phyloP scores from a whole-genome alignment of 345 rosid genomes.

The Acer saccharum region DNA sequence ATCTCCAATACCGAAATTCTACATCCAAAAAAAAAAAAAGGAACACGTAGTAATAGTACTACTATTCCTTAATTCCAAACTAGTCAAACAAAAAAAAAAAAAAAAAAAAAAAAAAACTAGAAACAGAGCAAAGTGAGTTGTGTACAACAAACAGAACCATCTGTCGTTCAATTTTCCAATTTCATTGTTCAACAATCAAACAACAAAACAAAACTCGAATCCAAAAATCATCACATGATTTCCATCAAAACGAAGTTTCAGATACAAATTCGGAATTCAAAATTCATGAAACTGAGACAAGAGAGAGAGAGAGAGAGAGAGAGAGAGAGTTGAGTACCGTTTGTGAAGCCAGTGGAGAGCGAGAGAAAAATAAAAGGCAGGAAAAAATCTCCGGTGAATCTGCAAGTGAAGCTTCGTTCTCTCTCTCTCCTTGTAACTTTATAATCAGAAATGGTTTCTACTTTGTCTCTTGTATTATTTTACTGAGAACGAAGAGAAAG shows the following conservation, averaged over 20 bases:
- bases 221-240: neutral
- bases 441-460: constrained; percentile 9
- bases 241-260: neutral
- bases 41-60: neutral
- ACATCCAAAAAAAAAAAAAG: neutral
- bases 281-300: constrained; percentile 4
- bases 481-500: neutral
- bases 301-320: neutral
- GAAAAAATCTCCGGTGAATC: neutral
- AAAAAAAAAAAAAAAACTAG: neutral
- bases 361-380: neutral
- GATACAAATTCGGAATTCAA: neutral
- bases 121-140: neutral
- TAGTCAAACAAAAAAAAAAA: neutral
- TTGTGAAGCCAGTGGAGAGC: neutral
- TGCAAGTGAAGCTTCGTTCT: neutral
- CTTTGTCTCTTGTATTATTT: neutral
- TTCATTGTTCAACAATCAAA: neutral
- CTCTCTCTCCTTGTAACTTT: neutral
- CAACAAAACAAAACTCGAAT: constrained; percentile 1
- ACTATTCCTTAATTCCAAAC: neutral
- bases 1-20: constrained; percentile 4
- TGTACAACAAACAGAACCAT: neutral
- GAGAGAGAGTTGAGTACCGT: constrained; percentile 4
- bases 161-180: neutral